Conservation (phyloP, 805 yeast genomes). For the Pichia thaimueangensis region DNA sequence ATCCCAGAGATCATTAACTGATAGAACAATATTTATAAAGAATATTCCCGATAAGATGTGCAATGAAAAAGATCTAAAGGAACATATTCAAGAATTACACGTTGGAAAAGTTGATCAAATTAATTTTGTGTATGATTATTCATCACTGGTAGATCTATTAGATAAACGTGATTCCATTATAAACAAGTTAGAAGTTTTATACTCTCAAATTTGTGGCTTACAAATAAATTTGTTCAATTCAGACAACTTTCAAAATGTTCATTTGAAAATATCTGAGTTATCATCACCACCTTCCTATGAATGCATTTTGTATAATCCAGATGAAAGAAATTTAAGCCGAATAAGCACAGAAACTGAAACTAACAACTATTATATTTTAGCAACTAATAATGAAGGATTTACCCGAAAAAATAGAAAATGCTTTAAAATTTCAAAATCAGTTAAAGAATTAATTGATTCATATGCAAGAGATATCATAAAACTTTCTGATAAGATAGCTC, state of each 20-base stretch:
- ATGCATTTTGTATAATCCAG: constrained; percentile 13
- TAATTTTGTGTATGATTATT: constrained; percentile 37
- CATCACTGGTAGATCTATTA: constrained; percentile 36
- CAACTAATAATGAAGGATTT: not conserved
- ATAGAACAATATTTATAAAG: constrained; percentile 49
- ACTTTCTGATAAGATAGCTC: constrained; percentile 35
- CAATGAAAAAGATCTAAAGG: constrained; percentile 37
- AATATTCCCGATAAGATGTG: constrained; percentile 46
- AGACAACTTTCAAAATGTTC: constrained; percentile 20
- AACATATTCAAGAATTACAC: constrained; percentile 48
- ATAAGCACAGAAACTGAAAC: not conserved
- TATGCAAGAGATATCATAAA: constrained; percentile 31
- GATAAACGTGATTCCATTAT: constrained; percentile 30
- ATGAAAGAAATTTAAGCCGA: not conserved
- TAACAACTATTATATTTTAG: constrained; percentile 4
- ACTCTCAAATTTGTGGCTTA: constrained; percentile 38
- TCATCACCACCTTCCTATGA: constrained; percentile 13
- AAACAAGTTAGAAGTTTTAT: constrained; percentile 34
- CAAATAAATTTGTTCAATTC: constrained; percentile 30
- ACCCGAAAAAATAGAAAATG: constrained; percentile 1
- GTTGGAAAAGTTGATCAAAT: constrained; percentile 50
- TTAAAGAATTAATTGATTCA: constrained; percentile 29
- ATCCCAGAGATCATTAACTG: constrained; percentile 52
- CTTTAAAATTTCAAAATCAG: constrained; percentile 7
- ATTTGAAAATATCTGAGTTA: constrained; percentile 27